These are phyloP conservation scores for Mallotus japonicus DNA, from an alignment of 441 rosid species.

Conservation along the genomic window DNA sequence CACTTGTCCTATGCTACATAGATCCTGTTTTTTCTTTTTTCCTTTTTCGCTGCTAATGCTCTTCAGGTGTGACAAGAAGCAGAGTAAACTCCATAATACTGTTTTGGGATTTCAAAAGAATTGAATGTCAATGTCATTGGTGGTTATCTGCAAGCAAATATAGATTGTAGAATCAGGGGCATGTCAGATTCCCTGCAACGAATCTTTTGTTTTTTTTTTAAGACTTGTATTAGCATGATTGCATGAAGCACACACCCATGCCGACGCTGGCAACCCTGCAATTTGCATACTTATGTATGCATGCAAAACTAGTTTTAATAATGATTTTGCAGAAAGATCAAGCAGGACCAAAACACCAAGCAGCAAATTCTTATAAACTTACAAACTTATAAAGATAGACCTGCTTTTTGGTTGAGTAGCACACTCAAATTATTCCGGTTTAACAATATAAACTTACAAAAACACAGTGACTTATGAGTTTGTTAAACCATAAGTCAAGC, in stretches of 20 bases:
- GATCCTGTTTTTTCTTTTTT: neutral
- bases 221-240: neutral
- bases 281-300: neutral
- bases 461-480: too few relatives aligned
- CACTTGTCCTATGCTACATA: neutral
- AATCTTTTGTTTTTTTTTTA: neutral
- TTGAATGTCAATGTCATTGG: neutral
- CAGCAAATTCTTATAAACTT: too few relatives aligned
- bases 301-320: neutral
- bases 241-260: constrained; percentile 3
- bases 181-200: neutral
- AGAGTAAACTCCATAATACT: neutral
- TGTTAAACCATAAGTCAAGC: too few relatives aligned
- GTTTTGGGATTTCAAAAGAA: neutral
- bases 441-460: too few relatives aligned
- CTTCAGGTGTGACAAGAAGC: neutral
- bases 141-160: neutral
- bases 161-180: too few relatives aligned
- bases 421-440: too few relatives aligned
- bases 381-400: too few relatives aligned
- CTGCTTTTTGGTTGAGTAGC: too few relatives aligned
- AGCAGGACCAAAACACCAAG: too few relatives aligned
- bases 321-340: too few relatives aligned
- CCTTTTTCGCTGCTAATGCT: neutral
- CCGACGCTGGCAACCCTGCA: neutral